A percentile compares a stretch with the other conserved stretches of the same genome.
These are phyloP conservation scores for Aspergillus sp. DNA, from an alignment of 2,329 filamentous ascomycete species.

Conservation along the genomic window DNA sequence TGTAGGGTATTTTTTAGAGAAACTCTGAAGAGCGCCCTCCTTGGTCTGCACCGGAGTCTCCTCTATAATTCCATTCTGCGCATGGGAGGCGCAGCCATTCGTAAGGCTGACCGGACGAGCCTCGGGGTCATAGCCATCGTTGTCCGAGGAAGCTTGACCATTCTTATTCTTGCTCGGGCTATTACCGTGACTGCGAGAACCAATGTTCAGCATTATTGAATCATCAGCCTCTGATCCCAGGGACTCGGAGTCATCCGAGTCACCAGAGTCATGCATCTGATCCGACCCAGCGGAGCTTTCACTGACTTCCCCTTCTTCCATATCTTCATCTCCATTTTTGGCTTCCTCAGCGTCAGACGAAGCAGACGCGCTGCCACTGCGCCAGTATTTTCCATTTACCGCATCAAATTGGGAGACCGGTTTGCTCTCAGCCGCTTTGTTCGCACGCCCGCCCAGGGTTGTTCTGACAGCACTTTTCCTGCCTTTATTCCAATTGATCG, in stretches of 20 bases:
- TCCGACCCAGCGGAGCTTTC: slow-evolving; percentile 7
- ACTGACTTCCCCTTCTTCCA: slow-evolving; percentile 27
- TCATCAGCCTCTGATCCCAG: slow-evolving; percentile 34
- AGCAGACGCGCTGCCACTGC: slow-evolving; percentile 29
- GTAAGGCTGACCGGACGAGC: slow-evolving; percentile 4
- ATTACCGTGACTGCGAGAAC: slow-evolving; percentile 7
- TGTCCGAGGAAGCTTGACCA: slow-evolving; percentile 3
- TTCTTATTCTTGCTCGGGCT: slow-evolving; percentile 6
- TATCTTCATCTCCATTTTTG: slow-evolving; percentile 7
- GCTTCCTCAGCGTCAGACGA: slow-evolving; percentile 14
- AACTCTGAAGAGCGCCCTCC: slow-evolving; percentile 28
- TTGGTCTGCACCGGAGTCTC: slow-evolving; percentile 18
- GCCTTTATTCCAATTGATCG: slow-evolving; percentile 43
- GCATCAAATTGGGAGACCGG: slow-evolving; percentile 24
- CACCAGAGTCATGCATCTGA: slow-evolving; percentile 15
- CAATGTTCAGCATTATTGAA: slow-evolving; percentile 40
- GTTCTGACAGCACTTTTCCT: slow-evolving; percentile 39
- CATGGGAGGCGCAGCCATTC: slow-evolving; percentile 7
- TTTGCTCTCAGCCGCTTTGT: slow-evolving; percentile 11
- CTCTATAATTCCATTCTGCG: slow-evolving; percentile 1
- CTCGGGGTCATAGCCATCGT: slow-evolving; percentile 21
- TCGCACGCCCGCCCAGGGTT: slow-evolving; percentile 29
- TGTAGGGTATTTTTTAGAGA: slow-evolving; percentile 29
- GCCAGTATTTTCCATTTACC: slow-evolving; percentile 35
- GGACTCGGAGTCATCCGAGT: slow-evolving; percentile 28